These are phyloP conservation scores for Solidago caesia DNA, from an alignment of 129 eudicot genomes.

Conservation along the genomic window DNA sequence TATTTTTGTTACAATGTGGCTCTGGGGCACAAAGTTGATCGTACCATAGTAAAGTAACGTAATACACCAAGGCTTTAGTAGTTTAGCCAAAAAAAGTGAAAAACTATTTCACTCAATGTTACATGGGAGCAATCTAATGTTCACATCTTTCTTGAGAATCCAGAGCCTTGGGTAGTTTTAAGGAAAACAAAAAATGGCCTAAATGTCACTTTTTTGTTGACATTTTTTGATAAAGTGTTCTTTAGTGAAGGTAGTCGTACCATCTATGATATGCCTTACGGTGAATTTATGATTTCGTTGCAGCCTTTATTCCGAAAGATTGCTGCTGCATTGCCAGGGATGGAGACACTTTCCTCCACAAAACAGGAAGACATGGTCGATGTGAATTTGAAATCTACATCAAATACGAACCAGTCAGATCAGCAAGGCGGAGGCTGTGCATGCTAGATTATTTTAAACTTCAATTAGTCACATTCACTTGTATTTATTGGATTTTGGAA, in stretches of 20 bases:
- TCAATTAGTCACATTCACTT: slow-evolving; percentile 14
- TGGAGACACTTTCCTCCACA: slow-evolving; percentile 69
- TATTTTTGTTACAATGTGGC: not conserved
- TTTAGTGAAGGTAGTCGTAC: too few relatives aligned
- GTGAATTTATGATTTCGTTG: slow-evolving; percentile 21
- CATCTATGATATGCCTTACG: not conserved
- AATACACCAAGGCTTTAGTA: not conserved
- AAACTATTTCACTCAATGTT: not conserved
- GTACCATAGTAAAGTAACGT: not conserved
- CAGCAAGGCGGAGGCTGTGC: slow-evolving; percentile 82
- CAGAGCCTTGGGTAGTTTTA: not conserved
- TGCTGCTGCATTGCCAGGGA: slow-evolving; percentile 85
- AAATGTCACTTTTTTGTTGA: not conserved
- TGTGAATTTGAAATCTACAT: slow-evolving; percentile 61
- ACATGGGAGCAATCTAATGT: not conserved
- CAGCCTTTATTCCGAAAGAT: slow-evolving; percentile 88
- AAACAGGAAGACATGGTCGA: slow-evolving; percentile 88
- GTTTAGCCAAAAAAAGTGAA: not conserved
- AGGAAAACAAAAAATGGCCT: not conserved
- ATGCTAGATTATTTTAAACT: slow-evolving; percentile 38
- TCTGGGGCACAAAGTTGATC: not conserved
- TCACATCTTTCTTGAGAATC: not conserved
- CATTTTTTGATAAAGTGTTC: too few relatives aligned
- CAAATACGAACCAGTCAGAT: slow-evolving; percentile 51
- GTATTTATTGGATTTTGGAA: slow-evolving; percentile 25